A percentile compares a stretch with the other conserved stretches of the same genome.
These are phyloP conservation scores for Paxillus involutus DNA, from an alignment of 768 basidiomycete genomes.

Conservation along the genomic window DNA sequence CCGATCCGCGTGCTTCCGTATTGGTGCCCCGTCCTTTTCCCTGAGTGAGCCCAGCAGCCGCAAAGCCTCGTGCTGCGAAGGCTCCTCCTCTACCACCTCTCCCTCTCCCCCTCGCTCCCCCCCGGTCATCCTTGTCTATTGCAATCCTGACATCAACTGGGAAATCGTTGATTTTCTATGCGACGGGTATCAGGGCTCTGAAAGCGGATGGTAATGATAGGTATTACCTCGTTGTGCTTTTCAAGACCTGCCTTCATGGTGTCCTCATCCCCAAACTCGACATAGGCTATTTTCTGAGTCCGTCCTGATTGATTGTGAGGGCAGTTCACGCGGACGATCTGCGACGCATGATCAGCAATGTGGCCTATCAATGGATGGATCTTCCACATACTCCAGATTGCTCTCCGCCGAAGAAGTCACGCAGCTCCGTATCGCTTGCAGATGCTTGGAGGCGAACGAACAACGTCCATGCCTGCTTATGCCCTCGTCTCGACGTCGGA, in stretches of 20 bases:
- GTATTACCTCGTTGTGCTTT: slow-evolving; percentile 64
- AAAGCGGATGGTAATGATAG: slow-evolving; percentile 14
- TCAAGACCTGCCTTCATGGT: slow-evolving; percentile 78
- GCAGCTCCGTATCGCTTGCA: slow-evolving; percentile 62
- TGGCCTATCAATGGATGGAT: not conserved
- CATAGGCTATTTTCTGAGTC: slow-evolving; percentile 66
- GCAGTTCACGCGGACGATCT: slow-evolving; percentile 72
- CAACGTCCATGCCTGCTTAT: slow-evolving; percentile 80
- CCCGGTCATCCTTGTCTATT: slow-evolving; percentile 49
- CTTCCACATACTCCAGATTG: slow-evolving; percentile 58
- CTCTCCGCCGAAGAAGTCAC: slow-evolving; percentile 75
- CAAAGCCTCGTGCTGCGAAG: slow-evolving; percentile 65
- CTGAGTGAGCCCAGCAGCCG: slow-evolving; percentile 63
- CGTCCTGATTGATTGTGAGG: slow-evolving; percentile 51
- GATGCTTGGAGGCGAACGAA: slow-evolving; percentile 67
- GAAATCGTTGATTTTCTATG: slow-evolving; percentile 68
- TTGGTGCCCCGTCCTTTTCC: slow-evolving; percentile 30
- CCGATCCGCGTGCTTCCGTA: slow-evolving; percentile 28
- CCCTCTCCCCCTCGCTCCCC: slow-evolving; percentile 47
- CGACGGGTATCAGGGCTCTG: slow-evolving; percentile 5
- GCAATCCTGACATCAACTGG: slow-evolving; percentile 72
- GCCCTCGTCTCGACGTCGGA: slow-evolving; percentile 62
- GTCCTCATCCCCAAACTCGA: slow-evolving; percentile 90
- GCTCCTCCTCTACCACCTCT: slow-evolving; percentile 47
- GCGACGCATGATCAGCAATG: slow-evolving; percentile 1